Base-by-base conservation (phyloP, 2,329 filamentous ascomycete genomes). In the Apiospora phragmitis region DNA sequence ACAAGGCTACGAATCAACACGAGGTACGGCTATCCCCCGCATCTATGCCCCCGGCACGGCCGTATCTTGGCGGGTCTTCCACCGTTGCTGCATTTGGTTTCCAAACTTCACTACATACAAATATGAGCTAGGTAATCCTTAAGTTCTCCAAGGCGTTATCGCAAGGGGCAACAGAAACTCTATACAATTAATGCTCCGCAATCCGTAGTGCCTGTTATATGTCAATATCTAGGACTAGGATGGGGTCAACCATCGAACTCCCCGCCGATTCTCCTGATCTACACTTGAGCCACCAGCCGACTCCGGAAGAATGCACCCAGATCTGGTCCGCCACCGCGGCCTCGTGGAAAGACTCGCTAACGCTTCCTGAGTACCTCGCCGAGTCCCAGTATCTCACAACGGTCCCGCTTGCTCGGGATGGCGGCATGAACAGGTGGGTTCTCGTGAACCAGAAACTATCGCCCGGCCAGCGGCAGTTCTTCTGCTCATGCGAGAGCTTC, bases 401-500 rank as follows among this genome's bases (percentile, higher is more conserved):
- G 3, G 85, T 89, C 0, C 87, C 90, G 7, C 83, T 93, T n/a
- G 85, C 89, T 18, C 83, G 83, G 67, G 80, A 90, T 72, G 87
- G 86, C 47, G 90, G 90, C 47, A 82, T 92, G 72, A 86, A 85
- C 12, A 84, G 87, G 73, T 93, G 91, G 91, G 87, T 93, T 69
- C 84, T 93, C 38, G 90, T 90, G 4, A 83, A 88, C 70, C 18
- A 32, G 26, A 18, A 55, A 6, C 49, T 29, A 18, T 74, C 75
- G 68, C 70, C 76, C 49, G 72, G 79, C n/a, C 66, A 71, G 32
- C 85, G 88, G 32, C 87, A 85, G 5, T 82, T 93, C 35, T 84
- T 92, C 35, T 88, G 89, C 4, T 88, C 87, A 32, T 92, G 90
- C 78, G 91, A 93, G 80, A 87, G 87, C 11, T 83, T 91, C 68